phyloP scores from a whole-genome alignment of 208 protist species.

The Leishmania guyanensis region DNA sequence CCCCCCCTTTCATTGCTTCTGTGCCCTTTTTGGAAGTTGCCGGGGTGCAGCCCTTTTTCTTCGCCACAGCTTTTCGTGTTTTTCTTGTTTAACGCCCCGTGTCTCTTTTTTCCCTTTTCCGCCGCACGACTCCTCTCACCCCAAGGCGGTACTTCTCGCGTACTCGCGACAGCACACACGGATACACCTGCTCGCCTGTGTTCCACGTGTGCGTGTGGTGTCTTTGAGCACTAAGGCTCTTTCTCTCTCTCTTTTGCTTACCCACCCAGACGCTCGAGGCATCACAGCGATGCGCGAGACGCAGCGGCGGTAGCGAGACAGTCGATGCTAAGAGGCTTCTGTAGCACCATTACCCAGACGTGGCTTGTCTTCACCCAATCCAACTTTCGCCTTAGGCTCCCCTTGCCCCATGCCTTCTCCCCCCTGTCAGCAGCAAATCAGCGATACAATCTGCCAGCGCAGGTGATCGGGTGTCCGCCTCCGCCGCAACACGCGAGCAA shows the following conservation, averaged over 20 bases:
- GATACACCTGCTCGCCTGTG: neutral
- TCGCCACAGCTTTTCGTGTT: neutral
- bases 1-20: neutral
- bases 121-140: neutral
- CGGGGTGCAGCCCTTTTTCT: neutral
- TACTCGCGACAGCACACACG: neutral
- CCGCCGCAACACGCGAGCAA: neutral
- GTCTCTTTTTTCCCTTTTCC: too few species aligned
- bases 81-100: neutral
- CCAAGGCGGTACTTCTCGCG: neutral
- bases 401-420: neutral
- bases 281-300: neutral
- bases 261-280: neutral
- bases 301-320: neutral
- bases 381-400: neutral
- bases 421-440: neutral
- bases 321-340: neutral
- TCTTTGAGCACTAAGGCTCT: neutral
- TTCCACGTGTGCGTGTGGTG: neutral
- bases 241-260: neutral
- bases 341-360: neutral
- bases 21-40: neutral
- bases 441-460: neutral
- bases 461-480: neutral
- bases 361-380: neutral